Conservation (phyloP, 2,329 filamentous ascomycete genomes). For the Rhynchosporium graminicola region DNA sequence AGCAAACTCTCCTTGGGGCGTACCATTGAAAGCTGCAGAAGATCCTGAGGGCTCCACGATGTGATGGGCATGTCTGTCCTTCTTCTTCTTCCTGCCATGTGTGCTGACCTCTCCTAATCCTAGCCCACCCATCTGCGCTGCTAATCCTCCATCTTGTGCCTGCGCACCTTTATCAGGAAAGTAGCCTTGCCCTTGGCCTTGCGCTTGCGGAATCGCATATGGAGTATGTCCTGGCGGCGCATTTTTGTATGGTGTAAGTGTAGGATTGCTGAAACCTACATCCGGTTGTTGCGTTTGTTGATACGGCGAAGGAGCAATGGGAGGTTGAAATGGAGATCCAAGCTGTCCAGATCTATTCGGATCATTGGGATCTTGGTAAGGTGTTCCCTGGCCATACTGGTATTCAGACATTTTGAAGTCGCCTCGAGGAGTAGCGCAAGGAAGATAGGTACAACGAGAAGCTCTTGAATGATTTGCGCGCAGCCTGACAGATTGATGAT, state of each 20-base stretch:
- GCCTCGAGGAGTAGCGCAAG: slow-evolving; percentile 1
- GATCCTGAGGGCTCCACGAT: slow-evolving; percentile 71
- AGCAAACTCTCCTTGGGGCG: slow-evolving; percentile 58
- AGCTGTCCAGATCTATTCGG: slow-evolving; percentile 52
- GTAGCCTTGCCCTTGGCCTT: slow-evolving; percentile 22
- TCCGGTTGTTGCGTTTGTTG: slow-evolving; percentile 36
- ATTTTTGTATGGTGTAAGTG: slow-evolving; percentile 22
- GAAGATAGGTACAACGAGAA: not conserved
- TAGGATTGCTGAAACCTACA: slow-evolving; percentile 26
- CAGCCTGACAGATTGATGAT: slow-evolving; percentile 11
- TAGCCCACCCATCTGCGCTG: slow-evolving; percentile 78
- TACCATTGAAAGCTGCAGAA: slow-evolving; percentile 69
- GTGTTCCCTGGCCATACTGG: slow-evolving; percentile 58
- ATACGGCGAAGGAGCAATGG: slow-evolving; percentile 55
- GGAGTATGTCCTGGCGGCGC: slow-evolving; percentile 38
- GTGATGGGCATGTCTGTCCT: slow-evolving; percentile 92
- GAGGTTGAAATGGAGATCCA: slow-evolving; percentile 57
- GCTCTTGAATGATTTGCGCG: not conserved
- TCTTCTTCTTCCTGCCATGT: slow-evolving; percentile 73
- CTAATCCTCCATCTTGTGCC: slow-evolving; percentile 53
- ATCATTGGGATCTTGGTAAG: slow-evolving; percentile 56
- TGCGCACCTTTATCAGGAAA: slow-evolving; percentile 39
- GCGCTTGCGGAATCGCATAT: slow-evolving; percentile 33
- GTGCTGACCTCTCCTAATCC: slow-evolving; percentile 58
- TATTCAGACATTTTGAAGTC: slow-evolving; percentile 52